Conservation (phyloP, 345 rosid species). For the Cochlearia excelsa region DNA sequence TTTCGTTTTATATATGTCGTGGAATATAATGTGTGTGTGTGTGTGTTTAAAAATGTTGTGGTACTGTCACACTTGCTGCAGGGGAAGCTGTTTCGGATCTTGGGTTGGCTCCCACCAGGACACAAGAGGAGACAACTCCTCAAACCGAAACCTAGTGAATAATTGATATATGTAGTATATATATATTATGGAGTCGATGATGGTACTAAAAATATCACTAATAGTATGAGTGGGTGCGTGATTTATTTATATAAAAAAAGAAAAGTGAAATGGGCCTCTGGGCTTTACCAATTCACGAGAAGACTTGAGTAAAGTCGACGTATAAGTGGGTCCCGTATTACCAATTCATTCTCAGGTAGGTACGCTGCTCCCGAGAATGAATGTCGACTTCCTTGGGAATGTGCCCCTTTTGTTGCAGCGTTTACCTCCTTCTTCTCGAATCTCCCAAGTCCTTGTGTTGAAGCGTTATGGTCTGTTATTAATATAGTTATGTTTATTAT, state of each 20-base stretch:
- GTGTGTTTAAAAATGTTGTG: background rate
- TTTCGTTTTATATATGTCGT: background rate
- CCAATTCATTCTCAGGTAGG: no score
- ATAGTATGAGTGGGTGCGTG: background rate
- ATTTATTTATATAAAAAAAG: no score
- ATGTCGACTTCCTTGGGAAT: conserved; percentile 56
- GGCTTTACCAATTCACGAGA: no score
- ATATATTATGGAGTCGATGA: no score
- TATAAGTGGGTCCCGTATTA: no score
- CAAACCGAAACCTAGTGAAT: conserved; percentile 18
- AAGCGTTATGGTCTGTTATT: conserved; percentile 52
- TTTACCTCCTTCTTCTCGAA: conserved; percentile 59
- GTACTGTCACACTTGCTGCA: conserved; percentile 29
- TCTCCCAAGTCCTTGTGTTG: conserved; percentile 51
- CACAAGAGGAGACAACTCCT: background rate
- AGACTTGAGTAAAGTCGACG: no score
- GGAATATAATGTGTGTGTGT: no score
- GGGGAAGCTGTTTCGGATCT: conserved; percentile 47
- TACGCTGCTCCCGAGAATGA: no score
- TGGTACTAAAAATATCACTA: no score
- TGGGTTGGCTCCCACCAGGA: conserved; percentile 33
- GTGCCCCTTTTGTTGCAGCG: conserved; percentile 66
- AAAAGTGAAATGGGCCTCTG: no score
- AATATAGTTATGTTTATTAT: conserved; percentile 10
- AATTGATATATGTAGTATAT: no score